phyloP scores from a whole-genome alignment of 768 basidiomycete species.

The Pulveroboletus frians region DNA sequence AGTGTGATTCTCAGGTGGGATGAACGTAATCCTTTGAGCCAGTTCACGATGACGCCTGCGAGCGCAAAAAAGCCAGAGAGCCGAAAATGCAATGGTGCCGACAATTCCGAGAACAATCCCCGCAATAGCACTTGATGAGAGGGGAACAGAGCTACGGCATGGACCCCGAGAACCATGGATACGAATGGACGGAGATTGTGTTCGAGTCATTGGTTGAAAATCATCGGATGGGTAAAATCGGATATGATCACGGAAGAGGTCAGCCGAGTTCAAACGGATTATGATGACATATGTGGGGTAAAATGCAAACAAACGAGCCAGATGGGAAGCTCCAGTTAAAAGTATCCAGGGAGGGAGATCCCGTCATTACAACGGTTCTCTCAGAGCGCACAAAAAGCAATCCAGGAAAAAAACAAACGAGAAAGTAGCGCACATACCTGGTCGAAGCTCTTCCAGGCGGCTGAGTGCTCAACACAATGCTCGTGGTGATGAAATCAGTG shows the following conservation, averaged over 20 bases:
- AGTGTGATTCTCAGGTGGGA: slow-evolving; percentile 5
- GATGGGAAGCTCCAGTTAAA: slow-evolving; percentile 3
- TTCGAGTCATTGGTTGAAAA: slow-evolving; percentile 1
- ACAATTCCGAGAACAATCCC: slow-evolving; percentile 24
- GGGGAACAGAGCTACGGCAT: slow-evolving; percentile 4
- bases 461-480: slow-evolving; percentile 22
- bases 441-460: not conserved
- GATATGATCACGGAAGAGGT: slow-evolving; percentile 17
- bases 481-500: slow-evolving; percentile 19
- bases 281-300: slow-evolving; percentile 18
- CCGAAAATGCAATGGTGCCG: slow-evolving; percentile 24
- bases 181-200: slow-evolving; percentile 2
- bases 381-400: slow-evolving; percentile 5
- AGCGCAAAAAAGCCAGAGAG: slow-evolving; percentile 31
- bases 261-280: slow-evolving; percentile 11
- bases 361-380: slow-evolving; percentile 8
- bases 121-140: slow-evolving; percentile 22
- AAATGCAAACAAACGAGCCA: slow-evolving; percentile 9
- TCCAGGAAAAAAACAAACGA: not conserved
- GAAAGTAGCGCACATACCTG: slow-evolving; percentile 14
- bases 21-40: slow-evolving; percentile 13
- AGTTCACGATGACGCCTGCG: slow-evolving; percentile 26
- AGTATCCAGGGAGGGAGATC: not conserved
- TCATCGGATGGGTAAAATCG: slow-evolving; percentile 9
- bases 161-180: slow-evolving; percentile 4